These are phyloP conservation scores for Hymenoscyphus infarciens DNA, from an alignment of 2,329 filamentous ascomycete genomes.

Conservation along the genomic window DNA sequence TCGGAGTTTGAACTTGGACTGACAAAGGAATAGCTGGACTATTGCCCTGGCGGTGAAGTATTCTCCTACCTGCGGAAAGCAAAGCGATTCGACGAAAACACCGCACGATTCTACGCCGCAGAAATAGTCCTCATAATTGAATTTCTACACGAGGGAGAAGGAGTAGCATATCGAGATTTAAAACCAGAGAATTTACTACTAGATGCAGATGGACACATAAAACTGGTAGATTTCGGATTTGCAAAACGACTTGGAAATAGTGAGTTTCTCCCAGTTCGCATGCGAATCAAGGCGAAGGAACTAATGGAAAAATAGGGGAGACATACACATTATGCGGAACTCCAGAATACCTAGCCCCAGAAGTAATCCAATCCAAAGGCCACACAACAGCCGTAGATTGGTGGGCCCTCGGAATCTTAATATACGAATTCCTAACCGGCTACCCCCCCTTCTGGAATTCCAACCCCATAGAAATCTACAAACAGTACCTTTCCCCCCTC, in stretches of 20 bases:
- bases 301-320: slow-evolving; percentile 46
- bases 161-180: slow-evolving; percentile 75
- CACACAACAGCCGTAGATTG: slow-evolving; percentile 76
- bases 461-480: slow-evolving; percentile 84
- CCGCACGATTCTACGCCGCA: slow-evolving; percentile 76
- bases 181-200: slow-evolving; percentile 82
- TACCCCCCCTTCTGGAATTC: slow-evolving; percentile 86
- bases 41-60: slow-evolving; percentile 78
- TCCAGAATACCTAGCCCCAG: slow-evolving; percentile 78
- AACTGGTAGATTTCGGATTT: slow-evolving; percentile 82
- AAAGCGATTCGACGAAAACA: slow-evolving; percentile 73
- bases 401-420: slow-evolving; percentile 81
- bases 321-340: slow-evolving; percentile 83
- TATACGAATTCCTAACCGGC: slow-evolving; percentile 81
- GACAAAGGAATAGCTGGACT: slow-evolving; percentile 54
- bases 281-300: slow-evolving; percentile 14
- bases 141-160: slow-evolving; percentile 74
- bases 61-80: slow-evolving; percentile 78
- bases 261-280: slow-evolving; percentile 31
- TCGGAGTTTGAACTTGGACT: neutral
- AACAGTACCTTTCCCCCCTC: slow-evolving; percentile 54
- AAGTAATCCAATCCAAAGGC: slow-evolving; percentile 80
- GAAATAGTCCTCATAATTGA: slow-evolving; percentile 81
- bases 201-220: slow-evolving; percentile 74
- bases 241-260: slow-evolving; percentile 70